phyloP scores from a whole-genome alignment of 495 filamentous ascomycete genomes.

The Lepidopterella palustris region DNA sequence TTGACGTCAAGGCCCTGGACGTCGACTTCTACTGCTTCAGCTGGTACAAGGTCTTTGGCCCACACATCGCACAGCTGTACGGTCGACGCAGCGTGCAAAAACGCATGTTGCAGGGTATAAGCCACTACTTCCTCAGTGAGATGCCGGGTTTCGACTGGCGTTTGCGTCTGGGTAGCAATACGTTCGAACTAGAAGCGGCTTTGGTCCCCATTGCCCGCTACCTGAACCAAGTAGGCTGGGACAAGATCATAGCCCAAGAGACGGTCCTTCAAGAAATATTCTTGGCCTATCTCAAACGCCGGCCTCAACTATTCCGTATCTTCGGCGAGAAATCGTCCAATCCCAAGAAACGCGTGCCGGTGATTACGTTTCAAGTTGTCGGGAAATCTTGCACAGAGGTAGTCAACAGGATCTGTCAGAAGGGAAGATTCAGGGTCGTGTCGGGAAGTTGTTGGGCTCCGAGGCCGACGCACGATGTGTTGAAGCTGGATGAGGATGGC shows the following conservation, averaged over 20 bases:
- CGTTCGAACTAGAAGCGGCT: conserved; percentile 59
- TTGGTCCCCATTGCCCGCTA: conserved; percentile 54
- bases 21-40: conserved; percentile 71
- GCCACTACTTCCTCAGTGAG: conserved; percentile 61
- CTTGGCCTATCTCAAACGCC: conserved; percentile 47
- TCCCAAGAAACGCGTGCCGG: conserved; percentile 49
- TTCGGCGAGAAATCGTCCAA: conserved; percentile 48
- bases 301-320: conserved; percentile 47
- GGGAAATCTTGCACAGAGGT: conserved; percentile 51
- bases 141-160: conserved; percentile 55
- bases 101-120: conserved; percentile 48
- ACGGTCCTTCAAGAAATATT: conserved; percentile 51
- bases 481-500: conserved; percentile 52
- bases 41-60: conserved; percentile 73
- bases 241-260: conserved; percentile 51
- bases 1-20: conserved; percentile 59
- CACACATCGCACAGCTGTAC: conserved; percentile 64
- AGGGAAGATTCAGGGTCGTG: conserved; percentile 51
- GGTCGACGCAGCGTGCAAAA: conserved; percentile 45
- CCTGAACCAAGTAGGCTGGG: conserved; percentile 46
- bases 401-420: conserved; percentile 55
- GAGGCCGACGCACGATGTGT: conserved; percentile 52
- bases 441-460: conserved; percentile 66
- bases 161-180: conserved; percentile 54
- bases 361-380: conserved; percentile 58